A percentile compares a stretch with the other conserved stretches of the same genome.
phyloP scores from a whole-genome alignment of 768 basidiomycete genomes.

The Podaxis rugospora region DNA sequence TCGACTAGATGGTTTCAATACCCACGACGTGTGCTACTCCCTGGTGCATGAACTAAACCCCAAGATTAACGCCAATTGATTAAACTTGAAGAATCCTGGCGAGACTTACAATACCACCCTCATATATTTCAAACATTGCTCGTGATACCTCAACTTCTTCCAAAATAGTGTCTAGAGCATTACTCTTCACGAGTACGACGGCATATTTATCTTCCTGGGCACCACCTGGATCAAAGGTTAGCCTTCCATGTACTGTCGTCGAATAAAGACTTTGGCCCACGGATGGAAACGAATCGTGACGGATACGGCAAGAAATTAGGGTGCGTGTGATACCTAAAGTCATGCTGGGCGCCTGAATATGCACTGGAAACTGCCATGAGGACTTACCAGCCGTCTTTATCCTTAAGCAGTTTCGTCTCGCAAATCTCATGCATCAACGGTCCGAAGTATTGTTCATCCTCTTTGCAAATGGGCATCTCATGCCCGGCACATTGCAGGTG shows the following conservation, averaged over 20 bases:
- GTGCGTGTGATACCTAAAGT: constrained; percentile 73
- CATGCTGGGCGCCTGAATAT: neutral
- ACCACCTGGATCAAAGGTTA: constrained; percentile 35
- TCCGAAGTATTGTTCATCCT: constrained; percentile 74
- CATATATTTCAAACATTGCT: constrained; percentile 85
- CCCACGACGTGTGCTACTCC: constrained; percentile 75
- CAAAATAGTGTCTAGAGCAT: constrained; percentile 40
- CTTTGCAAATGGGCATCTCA: constrained; percentile 73
- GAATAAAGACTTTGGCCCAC: constrained; percentile 26
- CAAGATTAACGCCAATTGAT: neutral
- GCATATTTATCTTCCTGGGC: constrained; percentile 75
- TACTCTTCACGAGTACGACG: constrained; percentile 58
- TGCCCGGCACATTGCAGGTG: constrained; percentile 86
- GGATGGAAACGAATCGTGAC: constrained; percentile 64
- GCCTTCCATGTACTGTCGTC: neutral
- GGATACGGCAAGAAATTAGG: constrained; percentile 78
- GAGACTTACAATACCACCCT: constrained; percentile 74
- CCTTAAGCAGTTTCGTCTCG: constrained; percentile 51
- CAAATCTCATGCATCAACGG: constrained; percentile 55
- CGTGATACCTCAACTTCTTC: constrained; percentile 84
- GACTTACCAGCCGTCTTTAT: constrained; percentile 76
- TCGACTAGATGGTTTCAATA: neutral
- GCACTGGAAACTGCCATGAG: neutral
- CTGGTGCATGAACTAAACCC: constrained; percentile 77
- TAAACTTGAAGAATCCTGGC: neutral